phyloP scores from a whole-genome alignment of 805 yeast genomes.

The Barnettozyma sucrosica region DNA sequence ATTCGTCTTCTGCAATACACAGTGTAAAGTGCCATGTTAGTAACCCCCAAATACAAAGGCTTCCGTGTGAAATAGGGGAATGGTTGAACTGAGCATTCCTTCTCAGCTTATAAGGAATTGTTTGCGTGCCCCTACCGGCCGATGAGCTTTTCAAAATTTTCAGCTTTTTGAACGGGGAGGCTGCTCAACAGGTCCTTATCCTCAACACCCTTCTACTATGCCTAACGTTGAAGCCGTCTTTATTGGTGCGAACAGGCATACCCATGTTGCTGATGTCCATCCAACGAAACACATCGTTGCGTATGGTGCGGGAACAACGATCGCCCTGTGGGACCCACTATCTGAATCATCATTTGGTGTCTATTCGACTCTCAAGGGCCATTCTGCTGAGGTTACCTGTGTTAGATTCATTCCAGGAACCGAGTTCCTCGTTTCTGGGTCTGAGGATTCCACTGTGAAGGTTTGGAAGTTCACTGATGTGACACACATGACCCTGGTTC shows the following conservation, averaged over 20 bases:
- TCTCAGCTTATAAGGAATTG: too few species aligned
- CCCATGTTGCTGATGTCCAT: constrained; percentile 51
- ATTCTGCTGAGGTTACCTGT: constrained; percentile 56
- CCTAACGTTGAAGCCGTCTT: constrained; percentile 47
- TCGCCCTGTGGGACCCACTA: constrained; percentile 68
- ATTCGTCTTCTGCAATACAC: too few species aligned
- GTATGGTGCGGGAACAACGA: constrained; percentile 60
- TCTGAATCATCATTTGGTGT: constrained; percentile 40
- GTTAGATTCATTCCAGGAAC: constrained; percentile 51
- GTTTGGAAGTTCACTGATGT: constrained; percentile 45
- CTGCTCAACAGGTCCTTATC: too few species aligned
- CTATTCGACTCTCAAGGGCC: constrained; percentile 51
- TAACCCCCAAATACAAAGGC: too few species aligned
- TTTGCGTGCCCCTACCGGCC: constrained; percentile 7
- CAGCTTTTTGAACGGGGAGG: too few species aligned
- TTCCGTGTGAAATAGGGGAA: too few species aligned
- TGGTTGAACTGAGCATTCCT: too few species aligned
- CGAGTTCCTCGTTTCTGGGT: constrained; percentile 47
- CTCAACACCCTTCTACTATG: constrained; percentile 11
- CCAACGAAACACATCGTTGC: constrained; percentile 41
- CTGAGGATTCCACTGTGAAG: constrained; percentile 59
- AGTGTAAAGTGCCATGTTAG: too few species aligned
- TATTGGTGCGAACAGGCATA: constrained; percentile 67
- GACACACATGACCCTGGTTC: constrained; percentile 19
- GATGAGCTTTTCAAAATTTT: constrained; percentile 4